A percentile compares a stretch with the other conserved stretches of the same genome.
These are phyloP conservation scores for Plenodomus lindquistii DNA, from an alignment of 2,329 filamentous ascomycete species.

Conservation along the genomic window DNA sequence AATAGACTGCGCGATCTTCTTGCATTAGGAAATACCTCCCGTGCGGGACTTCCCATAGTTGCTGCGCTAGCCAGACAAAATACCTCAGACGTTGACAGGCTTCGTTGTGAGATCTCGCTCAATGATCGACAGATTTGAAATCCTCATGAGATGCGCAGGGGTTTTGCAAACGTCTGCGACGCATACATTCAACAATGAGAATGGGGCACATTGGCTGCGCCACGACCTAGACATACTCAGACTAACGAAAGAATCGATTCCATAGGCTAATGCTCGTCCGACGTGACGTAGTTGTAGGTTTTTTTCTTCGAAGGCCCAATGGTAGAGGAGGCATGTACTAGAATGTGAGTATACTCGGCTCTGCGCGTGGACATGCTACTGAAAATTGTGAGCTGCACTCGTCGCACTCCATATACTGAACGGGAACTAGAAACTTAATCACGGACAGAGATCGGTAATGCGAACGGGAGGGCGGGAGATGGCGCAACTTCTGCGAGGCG, in stretches of 20 bases:
- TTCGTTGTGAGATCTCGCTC: too few relatives aligned
- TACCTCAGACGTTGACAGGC: background rate
- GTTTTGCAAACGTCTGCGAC: too few relatives aligned
- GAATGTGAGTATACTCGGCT: background rate
- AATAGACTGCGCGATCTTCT: slow-evolving; percentile 9
- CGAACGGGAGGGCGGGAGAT: background rate
- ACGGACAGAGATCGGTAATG: background rate
- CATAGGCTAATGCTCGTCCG: background rate
- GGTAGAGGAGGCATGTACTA: background rate
- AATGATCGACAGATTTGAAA: too few relatives aligned
- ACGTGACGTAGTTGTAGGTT: background rate
- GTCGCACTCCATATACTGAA: background rate
- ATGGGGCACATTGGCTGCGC: background rate
- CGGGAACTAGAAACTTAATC: background rate
- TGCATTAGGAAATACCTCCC: slow-evolving; percentile 14
- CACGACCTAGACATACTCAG: background rate
- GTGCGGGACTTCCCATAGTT: slow-evolving; percentile 9
- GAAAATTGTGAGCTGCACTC: background rate
- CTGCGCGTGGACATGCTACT: background rate
- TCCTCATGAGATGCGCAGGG: too few relatives aligned
- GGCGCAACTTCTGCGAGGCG: background rate
- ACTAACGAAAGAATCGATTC: background rate
- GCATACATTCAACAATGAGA: background rate
- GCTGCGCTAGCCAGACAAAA: background rate
- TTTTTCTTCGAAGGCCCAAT: background rate